Base-by-base conservation (phyloP, 1,139 yeast species). In the Geotrichum restrictum region DNA sequence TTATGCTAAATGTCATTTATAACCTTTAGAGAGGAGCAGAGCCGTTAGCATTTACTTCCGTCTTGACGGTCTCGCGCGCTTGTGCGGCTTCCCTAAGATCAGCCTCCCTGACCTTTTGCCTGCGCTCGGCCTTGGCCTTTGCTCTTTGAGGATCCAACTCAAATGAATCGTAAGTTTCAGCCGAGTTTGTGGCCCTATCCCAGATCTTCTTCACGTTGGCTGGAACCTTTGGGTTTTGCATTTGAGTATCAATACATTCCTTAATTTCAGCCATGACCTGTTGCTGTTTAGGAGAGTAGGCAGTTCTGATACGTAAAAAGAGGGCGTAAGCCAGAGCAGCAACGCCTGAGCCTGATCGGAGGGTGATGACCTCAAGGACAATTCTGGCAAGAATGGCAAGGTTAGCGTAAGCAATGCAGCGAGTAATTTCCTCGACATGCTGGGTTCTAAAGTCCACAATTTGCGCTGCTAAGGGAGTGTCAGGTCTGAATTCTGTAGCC, bases 291-390 rank as follows among this genome's bases (percentile, higher is more conserved):
- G 82, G 76, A 13, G 89, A 81, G 64, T 81, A 83, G 64, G 87
- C 94, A 62, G 77, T 82, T 68, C 95, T 80, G 56, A 86, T 69
- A 69, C 88, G 83, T 66, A 85, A 76, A 70, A 89, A 88, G 32
- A 83, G 58, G 10, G 77, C 66, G 67, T 82, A 88, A 34, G 78
- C 69, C 16, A 78, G 56, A 41, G 87, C 71, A 1, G 84, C 78
- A 47, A 81, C 62, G 72, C 86, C 77, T n/a, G 93, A 84, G 60
- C 83, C 83, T 56, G 72, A 74, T 65, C 83, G 77, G 68, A 83
- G 79, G 16, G 82, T 64, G 19, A 89, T 40, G 29, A 85, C 78
- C 62, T 86, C 80, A 46, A 82, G 52, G 10, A 82, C 53, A 43
- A 73, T 57, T 43, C 72, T 64, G 13, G 73, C 63, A 49, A 81